Conservation (phyloP, 2,329 filamentous ascomycete genomes). For the Eurotiales sp. region DNA sequence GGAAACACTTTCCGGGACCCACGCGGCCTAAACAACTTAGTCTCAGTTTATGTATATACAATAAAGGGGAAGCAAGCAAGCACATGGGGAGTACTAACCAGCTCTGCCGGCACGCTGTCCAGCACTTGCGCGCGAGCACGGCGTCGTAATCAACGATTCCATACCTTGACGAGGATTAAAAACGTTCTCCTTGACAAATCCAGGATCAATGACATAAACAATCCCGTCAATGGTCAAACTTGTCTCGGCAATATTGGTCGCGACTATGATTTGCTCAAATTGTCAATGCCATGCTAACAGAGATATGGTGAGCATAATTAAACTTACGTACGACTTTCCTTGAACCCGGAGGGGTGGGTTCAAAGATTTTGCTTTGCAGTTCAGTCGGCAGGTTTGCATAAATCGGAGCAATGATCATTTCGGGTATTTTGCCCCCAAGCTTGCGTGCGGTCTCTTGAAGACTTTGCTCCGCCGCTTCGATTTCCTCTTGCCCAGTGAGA, state of each 20-base stretch:
- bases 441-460: conserved; percentile 83
- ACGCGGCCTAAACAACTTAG: no score
- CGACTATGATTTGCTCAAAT: no score
- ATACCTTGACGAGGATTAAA: conserved; percentile 91
- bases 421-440: conserved; percentile 75
- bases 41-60: no score
- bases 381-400: conserved; percentile 92
- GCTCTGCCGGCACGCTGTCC: conserved; percentile 92
- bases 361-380: conserved; percentile 88
- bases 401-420: conserved; percentile 87
- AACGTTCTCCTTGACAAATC: conserved; percentile 91
- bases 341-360: conserved; percentile 78
- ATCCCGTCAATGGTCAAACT: conserved; percentile 94
- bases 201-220: conserved; percentile 91
- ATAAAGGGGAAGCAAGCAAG: no score
- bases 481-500: conserved; percentile 93
- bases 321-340: conserved; percentile 96
- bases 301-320: no score
- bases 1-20: conserved; percentile 86
- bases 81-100: no score
- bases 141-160: conserved; percentile 85
- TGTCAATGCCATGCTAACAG: no score
- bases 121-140: conserved; percentile 85
- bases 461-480: conserved; percentile 79
- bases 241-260: conserved; percentile 96